phyloP scores from a whole-genome alignment of 2,329 filamentous ascomycete species.

The Diaporthe ilicicola region DNA sequence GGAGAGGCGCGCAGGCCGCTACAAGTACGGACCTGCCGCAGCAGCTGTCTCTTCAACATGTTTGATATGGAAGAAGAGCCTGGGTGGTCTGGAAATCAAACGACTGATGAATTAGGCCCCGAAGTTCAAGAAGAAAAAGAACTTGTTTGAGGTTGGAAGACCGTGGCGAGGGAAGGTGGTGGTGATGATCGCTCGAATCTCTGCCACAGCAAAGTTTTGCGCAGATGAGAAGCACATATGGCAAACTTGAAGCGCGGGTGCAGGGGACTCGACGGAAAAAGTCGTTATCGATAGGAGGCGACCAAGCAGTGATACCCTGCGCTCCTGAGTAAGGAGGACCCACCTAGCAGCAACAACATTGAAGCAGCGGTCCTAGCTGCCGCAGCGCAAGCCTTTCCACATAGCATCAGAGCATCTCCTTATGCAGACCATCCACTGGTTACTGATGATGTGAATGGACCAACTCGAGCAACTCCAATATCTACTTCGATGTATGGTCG shows the following conservation, averaged over 20 bases:
- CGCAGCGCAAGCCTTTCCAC: too few species aligned
- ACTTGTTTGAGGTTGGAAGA: neutral
- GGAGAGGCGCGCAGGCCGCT: conserved; percentile 30
- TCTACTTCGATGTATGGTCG: too few species aligned
- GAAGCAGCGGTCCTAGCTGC: too few species aligned
- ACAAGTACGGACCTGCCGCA: conserved; percentile 32
- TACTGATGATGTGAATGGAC: too few species aligned
- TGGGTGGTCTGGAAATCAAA: neutral
- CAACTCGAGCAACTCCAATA: too few species aligned
- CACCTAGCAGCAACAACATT: too few species aligned
- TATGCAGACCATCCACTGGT: too few species aligned
- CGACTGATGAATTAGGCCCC: neutral
- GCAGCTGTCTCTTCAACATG: conserved; percentile 34
- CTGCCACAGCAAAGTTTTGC: conserved; percentile 11
- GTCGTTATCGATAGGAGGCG: conserved; percentile 21
- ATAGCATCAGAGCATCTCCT: too few species aligned
- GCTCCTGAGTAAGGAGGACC: too few species aligned
- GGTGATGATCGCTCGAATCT: neutral
- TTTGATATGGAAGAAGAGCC: conserved; percentile 1
- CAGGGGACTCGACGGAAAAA: conserved; percentile 14
- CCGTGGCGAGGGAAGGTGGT: neutral
- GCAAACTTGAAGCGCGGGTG: neutral
- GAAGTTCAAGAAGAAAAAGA: neutral
- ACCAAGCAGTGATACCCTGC: neutral
- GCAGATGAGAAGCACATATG: neutral